A percentile compares a stretch with the other conserved stretches of the same genome.
Evolutionary conservation across 352 stramenopile genomes (phyloP).

Genomic region (Phytopythium aichiense): DNA sequence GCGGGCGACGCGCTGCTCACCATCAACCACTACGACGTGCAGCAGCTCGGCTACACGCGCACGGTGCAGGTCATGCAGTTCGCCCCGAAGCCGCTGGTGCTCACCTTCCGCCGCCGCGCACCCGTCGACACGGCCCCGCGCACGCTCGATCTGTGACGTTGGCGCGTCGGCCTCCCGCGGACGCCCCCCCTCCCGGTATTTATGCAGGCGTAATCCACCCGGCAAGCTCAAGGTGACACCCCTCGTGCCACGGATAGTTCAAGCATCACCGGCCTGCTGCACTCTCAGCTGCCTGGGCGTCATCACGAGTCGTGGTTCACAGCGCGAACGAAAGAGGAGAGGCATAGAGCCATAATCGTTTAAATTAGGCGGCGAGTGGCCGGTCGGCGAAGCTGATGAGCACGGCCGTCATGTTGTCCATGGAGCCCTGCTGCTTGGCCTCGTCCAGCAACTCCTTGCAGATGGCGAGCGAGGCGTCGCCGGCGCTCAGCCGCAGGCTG

Average conservation of each 20-base stretch:
- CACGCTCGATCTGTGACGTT: constrained; percentile 42
- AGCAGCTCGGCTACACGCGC: constrained; percentile 48
- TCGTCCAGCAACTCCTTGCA: constrained; percentile 65
- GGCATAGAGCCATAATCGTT: too few relatives aligned
- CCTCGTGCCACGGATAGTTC: too few relatives aligned
- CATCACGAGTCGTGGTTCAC: too few relatives aligned
- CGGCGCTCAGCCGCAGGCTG: constrained; percentile 28
- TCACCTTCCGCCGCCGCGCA: constrained; percentile 51
- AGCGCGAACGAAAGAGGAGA: too few relatives aligned
- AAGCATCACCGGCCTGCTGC: too few relatives aligned
- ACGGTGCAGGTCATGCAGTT: constrained; percentile 60
- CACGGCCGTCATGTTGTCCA: constrained; percentile 83
- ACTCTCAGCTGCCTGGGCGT: too few relatives aligned
- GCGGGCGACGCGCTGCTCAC: constrained; percentile 56
- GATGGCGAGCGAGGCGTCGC: constrained; percentile 49
- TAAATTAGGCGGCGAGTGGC: neutral
- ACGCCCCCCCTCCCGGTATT: neutral
- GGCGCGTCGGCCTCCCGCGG: neutral
- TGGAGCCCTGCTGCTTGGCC: constrained; percentile 57
- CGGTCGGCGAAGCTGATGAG: constrained; percentile 61
- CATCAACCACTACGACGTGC: constrained; percentile 71
- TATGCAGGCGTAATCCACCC: neutral
- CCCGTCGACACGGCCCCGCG: constrained; percentile 23
- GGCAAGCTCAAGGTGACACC: too few relatives aligned
- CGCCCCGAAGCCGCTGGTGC: constrained; percentile 57